A percentile compares a stretch with the other conserved stretches of the same genome.
Conservation (phyloP, 768 basidiomycete species). For the Suillus decipiens region DNA sequence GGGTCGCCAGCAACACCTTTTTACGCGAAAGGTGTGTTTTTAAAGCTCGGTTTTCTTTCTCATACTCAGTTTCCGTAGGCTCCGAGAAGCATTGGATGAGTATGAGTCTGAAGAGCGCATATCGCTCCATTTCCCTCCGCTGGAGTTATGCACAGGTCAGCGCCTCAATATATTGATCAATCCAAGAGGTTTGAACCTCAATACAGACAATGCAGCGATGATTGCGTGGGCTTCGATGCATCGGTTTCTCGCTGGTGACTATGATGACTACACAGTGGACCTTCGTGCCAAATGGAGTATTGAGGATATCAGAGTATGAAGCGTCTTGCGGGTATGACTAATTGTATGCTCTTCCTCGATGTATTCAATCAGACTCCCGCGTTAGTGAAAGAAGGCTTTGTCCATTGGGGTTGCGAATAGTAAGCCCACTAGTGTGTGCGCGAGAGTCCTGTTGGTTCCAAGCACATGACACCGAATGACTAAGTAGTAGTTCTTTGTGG, state of each 20-base stretch:
- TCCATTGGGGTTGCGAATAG: not conserved
- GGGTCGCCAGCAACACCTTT: constrained; percentile 85
- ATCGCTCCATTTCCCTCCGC: constrained; percentile 71
- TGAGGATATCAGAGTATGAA: constrained; percentile 34
- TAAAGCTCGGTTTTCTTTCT: not conserved
- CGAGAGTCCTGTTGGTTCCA: not conserved
- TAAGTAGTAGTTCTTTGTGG: too few species aligned
- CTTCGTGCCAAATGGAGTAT: constrained; percentile 79
- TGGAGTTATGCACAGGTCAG: constrained; percentile 73
- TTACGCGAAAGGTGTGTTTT: constrained; percentile 61
- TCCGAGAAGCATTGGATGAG: constrained; percentile 30
- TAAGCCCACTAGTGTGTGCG: not conserved
- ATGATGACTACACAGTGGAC: constrained; percentile 62
- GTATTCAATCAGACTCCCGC: not conserved
- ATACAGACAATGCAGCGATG: constrained; percentile 93
- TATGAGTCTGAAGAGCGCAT: constrained; percentile 37
- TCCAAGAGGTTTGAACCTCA: not conserved
- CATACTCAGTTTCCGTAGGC: constrained; percentile 27
- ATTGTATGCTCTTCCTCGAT: not conserved
- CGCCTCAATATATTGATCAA: not conserved
- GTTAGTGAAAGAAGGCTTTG: not conserved
- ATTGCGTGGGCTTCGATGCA: constrained; percentile 91
- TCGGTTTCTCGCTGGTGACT: constrained; percentile 64
- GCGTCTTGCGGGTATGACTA: not conserved
- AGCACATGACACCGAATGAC: not conserved